A percentile compares a stretch with the other conserved stretches of the same genome.
phyloP scores from a whole-genome alignment of 1,284 basidiomycete species.

The Puccinia polysora region DNA sequence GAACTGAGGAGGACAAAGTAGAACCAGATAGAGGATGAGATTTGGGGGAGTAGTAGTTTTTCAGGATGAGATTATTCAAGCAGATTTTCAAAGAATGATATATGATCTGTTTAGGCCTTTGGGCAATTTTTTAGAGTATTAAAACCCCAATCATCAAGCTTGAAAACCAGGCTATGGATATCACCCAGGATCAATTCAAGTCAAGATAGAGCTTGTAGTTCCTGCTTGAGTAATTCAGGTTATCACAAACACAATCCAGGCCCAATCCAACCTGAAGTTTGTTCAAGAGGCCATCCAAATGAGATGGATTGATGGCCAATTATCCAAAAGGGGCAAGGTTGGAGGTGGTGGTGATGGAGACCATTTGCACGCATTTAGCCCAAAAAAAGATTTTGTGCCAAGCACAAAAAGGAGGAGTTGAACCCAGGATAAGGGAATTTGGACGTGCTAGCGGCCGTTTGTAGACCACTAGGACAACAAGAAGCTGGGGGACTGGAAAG shows the following conservation, averaged over 20 bases:
- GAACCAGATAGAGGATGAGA: slow-evolving; percentile 85
- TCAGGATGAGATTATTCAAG: slow-evolving; percentile 82
- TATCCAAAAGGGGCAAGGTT: not conserved
- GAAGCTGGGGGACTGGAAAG: no score
- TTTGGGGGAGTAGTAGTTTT: slow-evolving; percentile 79
- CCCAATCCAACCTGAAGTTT: not conserved
- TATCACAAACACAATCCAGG: slow-evolving; percentile 1
- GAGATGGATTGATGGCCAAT: no score
- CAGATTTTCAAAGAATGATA: slow-evolving; percentile 87
- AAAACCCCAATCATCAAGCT: slow-evolving; percentile 60
- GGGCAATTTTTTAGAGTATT: slow-evolving; percentile 78
- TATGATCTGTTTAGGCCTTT: slow-evolving; percentile 84
- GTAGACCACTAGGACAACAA: no score
- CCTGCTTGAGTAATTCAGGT: not conserved
- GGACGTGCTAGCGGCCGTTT: no score
- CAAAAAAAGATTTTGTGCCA: no score
- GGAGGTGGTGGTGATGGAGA: not conserved
- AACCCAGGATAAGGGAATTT: no score
- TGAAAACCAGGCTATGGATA: slow-evolving; percentile 20
- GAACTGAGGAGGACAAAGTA: slow-evolving; percentile 74
- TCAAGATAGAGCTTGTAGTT: not conserved
- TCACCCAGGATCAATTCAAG: slow-evolving; percentile 13
- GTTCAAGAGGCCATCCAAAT: no score
- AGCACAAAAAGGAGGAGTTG: no score
- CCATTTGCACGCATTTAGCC: no score